These are phyloP conservation scores for Saccharomyces jurei DNA, from an alignment of 805 yeast genomes.

Conservation along the genomic window DNA sequence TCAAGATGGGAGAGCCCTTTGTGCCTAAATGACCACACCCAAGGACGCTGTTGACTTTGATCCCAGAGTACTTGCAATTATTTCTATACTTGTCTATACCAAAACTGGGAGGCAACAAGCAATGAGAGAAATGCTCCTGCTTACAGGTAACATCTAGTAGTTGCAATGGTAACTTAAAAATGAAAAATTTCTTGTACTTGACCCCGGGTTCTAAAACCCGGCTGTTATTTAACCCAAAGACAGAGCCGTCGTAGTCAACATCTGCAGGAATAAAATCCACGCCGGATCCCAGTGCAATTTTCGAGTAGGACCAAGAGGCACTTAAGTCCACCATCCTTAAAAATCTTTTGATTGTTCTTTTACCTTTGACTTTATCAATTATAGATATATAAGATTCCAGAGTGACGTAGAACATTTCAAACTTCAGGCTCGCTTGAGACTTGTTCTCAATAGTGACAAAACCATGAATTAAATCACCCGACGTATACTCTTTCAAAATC, in stretches of 20 bases:
- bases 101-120: conserved; percentile 34
- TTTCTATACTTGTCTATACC: conserved; percentile 30
- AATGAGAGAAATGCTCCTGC: conserved; percentile 31
- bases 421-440: conserved; percentile 37
- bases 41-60: conserved; percentile 32
- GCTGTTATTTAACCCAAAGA: conserved; percentile 37
- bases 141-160: conserved; percentile 46
- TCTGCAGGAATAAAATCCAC: conserved; percentile 15
- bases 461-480: conserved; percentile 51
- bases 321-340: conserved; percentile 43
- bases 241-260: conserved; percentile 23
- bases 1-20: conserved; percentile 46
- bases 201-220: conserved; percentile 39
- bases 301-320: conserved; percentile 43
- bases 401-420: conserved; percentile 51
- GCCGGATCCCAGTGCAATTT: conserved; percentile 43
- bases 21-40: conserved; percentile 50
- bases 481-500: conserved; percentile 39
- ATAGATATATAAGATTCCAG: conserved; percentile 43
- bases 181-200: conserved; percentile 48
- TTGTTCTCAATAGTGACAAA: conserved; percentile 38
- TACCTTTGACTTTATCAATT: conserved; percentile 9
- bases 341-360: conserved; percentile 29
- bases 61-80: conserved; percentile 15
- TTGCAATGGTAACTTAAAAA: conserved; percentile 46